Percentiles rank a stretch among this genome's conserved stretches.
Conservation (phyloP, 2,329 filamentous ascomycete genomes). For the Fusarium sp. region DNA sequence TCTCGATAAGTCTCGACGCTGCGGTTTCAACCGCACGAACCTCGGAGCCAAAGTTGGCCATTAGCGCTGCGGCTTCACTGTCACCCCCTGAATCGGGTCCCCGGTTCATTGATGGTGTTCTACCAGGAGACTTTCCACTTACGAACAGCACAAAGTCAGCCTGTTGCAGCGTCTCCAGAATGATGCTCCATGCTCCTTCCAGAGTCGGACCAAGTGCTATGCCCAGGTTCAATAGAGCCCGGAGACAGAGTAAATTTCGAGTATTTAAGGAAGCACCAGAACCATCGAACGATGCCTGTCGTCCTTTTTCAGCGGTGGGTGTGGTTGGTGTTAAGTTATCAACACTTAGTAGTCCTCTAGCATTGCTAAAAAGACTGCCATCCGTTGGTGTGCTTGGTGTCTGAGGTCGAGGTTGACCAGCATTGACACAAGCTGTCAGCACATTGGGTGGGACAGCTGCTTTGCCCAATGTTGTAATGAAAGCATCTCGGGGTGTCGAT, state of each 20-base stretch:
- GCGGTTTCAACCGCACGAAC: slow-evolving; percentile 91
- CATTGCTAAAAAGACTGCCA: slow-evolving; percentile 74
- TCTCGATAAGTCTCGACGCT: slow-evolving; percentile 87
- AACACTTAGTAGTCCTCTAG: slow-evolving; percentile 78
- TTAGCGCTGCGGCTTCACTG: slow-evolving; percentile 63
- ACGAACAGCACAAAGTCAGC: slow-evolving; percentile 87
- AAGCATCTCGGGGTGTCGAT: slow-evolving; percentile 89
- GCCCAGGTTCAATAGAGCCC: slow-evolving; percentile 93
- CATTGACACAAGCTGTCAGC: slow-evolving; percentile 70
- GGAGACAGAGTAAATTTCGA: slow-evolving; percentile 88
- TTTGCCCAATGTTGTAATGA: slow-evolving; percentile 93
- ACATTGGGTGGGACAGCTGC: slow-evolving; percentile 89
- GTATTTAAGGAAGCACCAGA: slow-evolving; percentile 76
- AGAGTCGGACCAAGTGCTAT: slow-evolving; percentile 94
- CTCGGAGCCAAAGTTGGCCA: slow-evolving; percentile 80
- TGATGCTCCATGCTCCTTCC: slow-evolving; percentile 86
- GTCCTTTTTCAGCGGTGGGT: slow-evolving; percentile 68
- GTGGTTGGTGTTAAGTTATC: slow-evolving; percentile 75
- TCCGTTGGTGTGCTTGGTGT: slow-evolving; percentile 64
- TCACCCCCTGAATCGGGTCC: slow-evolving; percentile 64
- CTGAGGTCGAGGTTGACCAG: slow-evolving; percentile 59
- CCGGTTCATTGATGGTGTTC: slow-evolving; percentile 63
- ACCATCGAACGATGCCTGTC: slow-evolving; percentile 71
- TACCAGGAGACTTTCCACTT: slow-evolving; percentile 67
- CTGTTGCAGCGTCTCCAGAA: slow-evolving; percentile 92